Conservation (phyloP, 2,329 filamentous ascomycete genomes). For the Ophiocordyceps australis region DNA sequence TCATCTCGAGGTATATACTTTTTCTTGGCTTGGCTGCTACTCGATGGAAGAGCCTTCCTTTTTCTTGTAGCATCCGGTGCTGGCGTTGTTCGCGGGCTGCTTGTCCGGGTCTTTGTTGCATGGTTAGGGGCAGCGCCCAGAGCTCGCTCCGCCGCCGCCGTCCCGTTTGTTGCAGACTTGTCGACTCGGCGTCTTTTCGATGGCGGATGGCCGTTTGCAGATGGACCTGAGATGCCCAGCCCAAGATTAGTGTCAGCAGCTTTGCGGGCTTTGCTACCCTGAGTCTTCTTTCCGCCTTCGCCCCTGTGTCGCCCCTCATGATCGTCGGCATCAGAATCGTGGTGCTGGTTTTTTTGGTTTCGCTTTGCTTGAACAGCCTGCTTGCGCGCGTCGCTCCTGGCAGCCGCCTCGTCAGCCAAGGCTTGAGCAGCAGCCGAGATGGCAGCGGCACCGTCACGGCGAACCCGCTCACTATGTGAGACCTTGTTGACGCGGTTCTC, state of each 20-base stretch:
- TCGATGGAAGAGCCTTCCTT: slow-evolving; percentile 44
- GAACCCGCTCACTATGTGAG: slow-evolving; percentile 53
- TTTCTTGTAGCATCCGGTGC: slow-evolving; percentile 54
- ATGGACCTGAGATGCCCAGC: slow-evolving; percentile 44
- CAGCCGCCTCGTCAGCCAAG: slow-evolving; percentile 67
- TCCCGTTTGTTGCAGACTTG: slow-evolving; percentile 31
- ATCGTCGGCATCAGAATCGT: slow-evolving; percentile 70
- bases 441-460: slow-evolving; percentile 60
- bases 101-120: slow-evolving; percentile 35
- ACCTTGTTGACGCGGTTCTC: slow-evolving; percentile 53
- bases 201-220: slow-evolving; percentile 34
- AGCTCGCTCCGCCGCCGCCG: slow-evolving; percentile 45
- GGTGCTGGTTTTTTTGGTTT: slow-evolving; percentile 47
- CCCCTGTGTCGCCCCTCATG: slow-evolving; percentile 27
- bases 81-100: slow-evolving; percentile 53
- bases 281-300: slow-evolving; percentile 40
- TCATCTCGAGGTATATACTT: slow-evolving; percentile 49
- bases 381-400: slow-evolving; percentile 68
- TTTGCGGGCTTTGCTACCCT: slow-evolving; percentile 47
- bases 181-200: slow-evolving; percentile 72
- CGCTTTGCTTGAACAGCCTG: slow-evolving; percentile 66
- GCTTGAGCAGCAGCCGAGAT: slow-evolving; percentile 62
- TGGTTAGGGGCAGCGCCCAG: slow-evolving; percentile 38
- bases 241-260: slow-evolving; percentile 38
- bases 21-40: slow-evolving; percentile 60